Evolutionary conservation across 73 alveolate species (phyloP).

Genomic region (Paramecium tetraurelia): DNA sequence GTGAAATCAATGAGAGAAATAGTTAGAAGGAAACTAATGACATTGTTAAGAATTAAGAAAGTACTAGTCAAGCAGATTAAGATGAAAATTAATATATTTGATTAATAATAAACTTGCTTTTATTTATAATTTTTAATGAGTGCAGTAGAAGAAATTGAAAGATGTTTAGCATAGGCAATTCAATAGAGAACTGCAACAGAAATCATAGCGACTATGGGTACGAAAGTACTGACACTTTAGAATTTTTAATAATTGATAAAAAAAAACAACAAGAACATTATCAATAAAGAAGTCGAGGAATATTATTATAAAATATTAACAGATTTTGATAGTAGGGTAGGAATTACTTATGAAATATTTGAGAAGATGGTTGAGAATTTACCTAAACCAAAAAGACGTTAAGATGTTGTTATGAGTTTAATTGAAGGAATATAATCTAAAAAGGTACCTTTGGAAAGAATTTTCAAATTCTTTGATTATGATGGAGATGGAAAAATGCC

Average conservation of each 20-base stretch:
- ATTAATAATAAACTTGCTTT: not conserved
- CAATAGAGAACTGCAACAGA: not conserved
- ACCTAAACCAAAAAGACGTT: not conserved
- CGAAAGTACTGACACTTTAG: not conserved
- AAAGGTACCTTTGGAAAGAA: not conserved
- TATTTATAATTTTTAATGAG: not conserved
- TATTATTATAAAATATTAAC: not conserved
- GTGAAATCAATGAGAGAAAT: not conserved
- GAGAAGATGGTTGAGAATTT: not conserved
- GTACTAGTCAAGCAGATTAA: not conserved
- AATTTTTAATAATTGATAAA: not conserved
- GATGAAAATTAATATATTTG: not conserved
- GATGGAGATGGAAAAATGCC: not conserved
- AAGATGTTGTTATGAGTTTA: constrained; percentile 1
- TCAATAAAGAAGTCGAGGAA: not conserved
- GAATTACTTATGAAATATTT: not conserved
- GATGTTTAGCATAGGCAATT: not conserved
- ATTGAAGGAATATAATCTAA: not conserved
- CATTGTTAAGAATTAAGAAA: not conserved
- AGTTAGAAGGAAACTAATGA: not conserved
- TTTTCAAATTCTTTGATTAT: not conserved
- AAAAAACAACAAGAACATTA: not conserved
- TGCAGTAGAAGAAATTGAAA: not conserved
- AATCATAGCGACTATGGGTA: not conserved
- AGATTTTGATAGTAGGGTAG: not conserved